A percentile compares a stretch with the other conserved stretches of the same genome.
Evolutionary conservation across 352 stramenopile species (phyloP).

Genomic region (Pythium volutum): DNA sequence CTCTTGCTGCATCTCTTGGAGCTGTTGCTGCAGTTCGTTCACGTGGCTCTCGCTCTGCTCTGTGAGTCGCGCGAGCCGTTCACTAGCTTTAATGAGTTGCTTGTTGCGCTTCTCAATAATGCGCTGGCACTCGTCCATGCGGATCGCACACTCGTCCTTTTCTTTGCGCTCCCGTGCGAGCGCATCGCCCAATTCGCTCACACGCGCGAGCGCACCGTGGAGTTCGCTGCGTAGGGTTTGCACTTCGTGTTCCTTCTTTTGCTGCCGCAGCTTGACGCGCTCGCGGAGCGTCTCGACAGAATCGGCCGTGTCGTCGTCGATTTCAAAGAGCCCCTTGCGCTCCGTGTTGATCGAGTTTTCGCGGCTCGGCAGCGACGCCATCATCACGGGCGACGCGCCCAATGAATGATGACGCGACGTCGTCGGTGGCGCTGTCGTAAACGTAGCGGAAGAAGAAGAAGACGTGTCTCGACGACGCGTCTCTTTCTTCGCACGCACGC

Average conservation of each 20-base stretch:
- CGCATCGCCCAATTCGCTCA: conserved; percentile 34
- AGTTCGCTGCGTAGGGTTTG: conserved; percentile 45
- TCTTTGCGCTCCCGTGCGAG: conserved; percentile 36
- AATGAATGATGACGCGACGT: conserved; percentile 14
- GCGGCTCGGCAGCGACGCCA: neutral
- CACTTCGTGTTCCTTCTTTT: conserved; percentile 65
- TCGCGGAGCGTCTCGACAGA: conserved; percentile 73
- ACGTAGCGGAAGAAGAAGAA: neutral
- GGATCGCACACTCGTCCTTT: conserved; percentile 64
- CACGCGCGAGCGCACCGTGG: conserved; percentile 30
- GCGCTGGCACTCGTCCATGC: conserved; percentile 74
- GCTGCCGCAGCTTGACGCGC: conserved; percentile 66
- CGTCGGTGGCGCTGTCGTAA: neutral
- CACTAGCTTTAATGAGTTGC: conserved; percentile 80
- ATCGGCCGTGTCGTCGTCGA: conserved; percentile 61
- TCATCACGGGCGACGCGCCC: neutral
- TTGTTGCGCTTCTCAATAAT: conserved; percentile 88
- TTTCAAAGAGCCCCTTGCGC: conserved; percentile 71
- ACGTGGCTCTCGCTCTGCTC: conserved; percentile 60
- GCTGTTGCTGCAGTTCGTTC: conserved; percentile 39
- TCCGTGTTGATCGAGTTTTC: conserved; percentile 29
- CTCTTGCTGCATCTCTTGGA: conserved; percentile 34
- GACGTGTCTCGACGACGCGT: neutral
- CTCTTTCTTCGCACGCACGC: conserved; percentile 3
- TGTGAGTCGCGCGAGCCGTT: conserved; percentile 56